These are phyloP conservation scores for Hippophae gyantsensis DNA, from an alignment of 306 rosid species.

Conservation along the genomic window DNA sequence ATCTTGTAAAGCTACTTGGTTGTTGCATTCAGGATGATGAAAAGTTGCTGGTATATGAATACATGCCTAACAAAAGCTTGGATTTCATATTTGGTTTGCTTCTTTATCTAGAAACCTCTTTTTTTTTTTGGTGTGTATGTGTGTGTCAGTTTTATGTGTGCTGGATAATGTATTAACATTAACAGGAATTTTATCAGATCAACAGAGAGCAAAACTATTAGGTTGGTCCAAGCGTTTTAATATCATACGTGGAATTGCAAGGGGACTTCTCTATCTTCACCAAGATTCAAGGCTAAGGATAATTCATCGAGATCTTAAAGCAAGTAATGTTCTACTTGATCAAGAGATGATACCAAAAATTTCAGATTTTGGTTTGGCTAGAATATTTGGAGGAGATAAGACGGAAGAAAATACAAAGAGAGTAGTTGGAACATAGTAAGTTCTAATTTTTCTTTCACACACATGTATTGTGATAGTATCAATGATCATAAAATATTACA, in stretches of 20 bases:
- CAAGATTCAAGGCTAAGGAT: conserved; percentile 37
- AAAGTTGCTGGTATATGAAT: conserved; percentile 34
- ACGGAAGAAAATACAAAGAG: conserved; percentile 25
- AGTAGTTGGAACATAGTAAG: conserved; percentile 41
- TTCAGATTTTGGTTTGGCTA: conserved; percentile 38
- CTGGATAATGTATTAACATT: not conserved
- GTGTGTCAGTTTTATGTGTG: not conserved
- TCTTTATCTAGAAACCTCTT: not conserved
- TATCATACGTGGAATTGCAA: conserved; percentile 36
- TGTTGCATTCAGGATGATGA: conserved; percentile 43
- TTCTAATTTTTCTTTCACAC: not conserved
- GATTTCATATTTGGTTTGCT: conserved; percentile 12
- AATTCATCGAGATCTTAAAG: conserved; percentile 36
- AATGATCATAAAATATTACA: not conserved
- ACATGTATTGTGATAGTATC: too few species aligned
- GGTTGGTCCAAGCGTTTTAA: conserved; percentile 28
- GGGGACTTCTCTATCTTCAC: conserved; percentile 58
- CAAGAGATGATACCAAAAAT: conserved; percentile 30
- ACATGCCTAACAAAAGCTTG: conserved; percentile 48
- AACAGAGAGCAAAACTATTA: conserved; percentile 4
- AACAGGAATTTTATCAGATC: not conserved
- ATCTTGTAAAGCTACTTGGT: conserved; percentile 53
- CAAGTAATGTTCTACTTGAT: conserved; percentile 35
- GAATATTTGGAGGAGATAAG: conserved; percentile 28
- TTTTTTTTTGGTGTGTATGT: not conserved